Conservation (phyloP, 129 eudicot genomes). For the Lactuca sativa region DNA sequence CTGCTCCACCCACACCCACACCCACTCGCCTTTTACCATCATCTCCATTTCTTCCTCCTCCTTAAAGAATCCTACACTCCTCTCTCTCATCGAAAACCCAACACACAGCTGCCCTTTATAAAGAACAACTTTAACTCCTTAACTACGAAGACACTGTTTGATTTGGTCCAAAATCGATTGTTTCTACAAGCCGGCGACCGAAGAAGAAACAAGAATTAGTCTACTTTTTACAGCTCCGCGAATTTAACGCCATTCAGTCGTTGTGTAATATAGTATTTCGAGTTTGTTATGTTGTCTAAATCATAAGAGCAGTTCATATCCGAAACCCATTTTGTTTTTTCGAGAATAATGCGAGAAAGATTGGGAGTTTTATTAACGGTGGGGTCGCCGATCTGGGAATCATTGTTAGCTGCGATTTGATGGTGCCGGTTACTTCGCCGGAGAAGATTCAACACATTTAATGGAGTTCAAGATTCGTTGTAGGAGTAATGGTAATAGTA, state of each 20-base stretch:
- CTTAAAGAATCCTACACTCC: slow-evolving; percentile 10
- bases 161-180: background rate
- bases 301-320: slow-evolving; percentile 18
- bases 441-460: slow-evolving; percentile 26
- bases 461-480: slow-evolving; percentile 81
- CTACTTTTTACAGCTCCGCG: slow-evolving; percentile 20
- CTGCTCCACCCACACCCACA: slow-evolving; percentile 38
- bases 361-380: slow-evolving; percentile 30
- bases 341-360: slow-evolving; percentile 48
- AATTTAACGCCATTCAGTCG: slow-evolving; percentile 6
- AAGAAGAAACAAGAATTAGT: background rate
- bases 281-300: slow-evolving; percentile 12
- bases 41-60: slow-evolving; percentile 28
- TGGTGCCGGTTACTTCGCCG: slow-evolving; percentile 30
- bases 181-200: slow-evolving; percentile 4
- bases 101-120: slow-evolving; percentile 10
- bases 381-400: slow-evolving; percentile 45
- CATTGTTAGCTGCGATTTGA: slow-evolving; percentile 54
- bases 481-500: slow-evolving; percentile 22
- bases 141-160: slow-evolving; percentile 5
- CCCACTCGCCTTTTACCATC: slow-evolving; percentile 36
- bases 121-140: slow-evolving; percentile 10
- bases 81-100: slow-evolving; percentile 29
- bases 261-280: background rate
- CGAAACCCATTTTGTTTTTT: slow-evolving; percentile 19